Conservation (phyloP, 2,329 filamentous ascomycete species). For the Monosporascus sp. region DNA sequence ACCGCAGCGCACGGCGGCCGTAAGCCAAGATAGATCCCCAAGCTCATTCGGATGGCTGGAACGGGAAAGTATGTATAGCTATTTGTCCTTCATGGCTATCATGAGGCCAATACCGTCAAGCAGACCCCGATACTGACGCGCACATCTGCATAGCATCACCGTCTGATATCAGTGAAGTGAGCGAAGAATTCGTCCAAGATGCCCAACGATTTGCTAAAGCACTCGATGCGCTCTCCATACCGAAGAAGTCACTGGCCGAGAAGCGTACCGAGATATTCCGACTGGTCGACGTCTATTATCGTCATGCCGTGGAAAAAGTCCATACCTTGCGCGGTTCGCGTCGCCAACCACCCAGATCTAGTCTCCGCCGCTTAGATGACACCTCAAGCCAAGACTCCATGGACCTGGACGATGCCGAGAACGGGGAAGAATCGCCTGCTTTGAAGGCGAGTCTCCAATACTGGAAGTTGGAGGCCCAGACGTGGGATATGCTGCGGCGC, state of each 20-base stretch:
- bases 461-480: conserved; percentile 80
- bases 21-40: background rate
- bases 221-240: conserved; percentile 67
- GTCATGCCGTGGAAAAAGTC: conserved; percentile 44
- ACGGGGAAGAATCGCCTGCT: conserved; percentile 22
- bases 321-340: conserved; percentile 37
- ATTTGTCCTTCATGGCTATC: background rate
- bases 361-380: conserved; percentile 26
- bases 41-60: background rate
- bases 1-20: background rate
- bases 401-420: conserved; percentile 49
- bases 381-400: conserved; percentile 42
- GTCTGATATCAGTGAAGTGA: conserved; percentile 10
- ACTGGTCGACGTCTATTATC: conserved; percentile 61
- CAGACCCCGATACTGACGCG: conserved; percentile 24
- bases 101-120: conserved; percentile 9
- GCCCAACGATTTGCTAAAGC: conserved; percentile 82
- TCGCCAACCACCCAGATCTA: conserved; percentile 27
- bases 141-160: conserved; percentile 23
- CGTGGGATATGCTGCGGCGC: conserved; percentile 79
- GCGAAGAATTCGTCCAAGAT: conserved; percentile 47
- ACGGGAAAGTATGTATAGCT: background rate
- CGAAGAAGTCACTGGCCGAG: conserved; percentile 43
- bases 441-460: conserved; percentile 46
- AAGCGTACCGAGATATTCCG: conserved; percentile 62